These are phyloP conservation scores for Malassezia japonica DNA, from an alignment of 1,284 basidiomycete species.

Conservation along the genomic window DNA sequence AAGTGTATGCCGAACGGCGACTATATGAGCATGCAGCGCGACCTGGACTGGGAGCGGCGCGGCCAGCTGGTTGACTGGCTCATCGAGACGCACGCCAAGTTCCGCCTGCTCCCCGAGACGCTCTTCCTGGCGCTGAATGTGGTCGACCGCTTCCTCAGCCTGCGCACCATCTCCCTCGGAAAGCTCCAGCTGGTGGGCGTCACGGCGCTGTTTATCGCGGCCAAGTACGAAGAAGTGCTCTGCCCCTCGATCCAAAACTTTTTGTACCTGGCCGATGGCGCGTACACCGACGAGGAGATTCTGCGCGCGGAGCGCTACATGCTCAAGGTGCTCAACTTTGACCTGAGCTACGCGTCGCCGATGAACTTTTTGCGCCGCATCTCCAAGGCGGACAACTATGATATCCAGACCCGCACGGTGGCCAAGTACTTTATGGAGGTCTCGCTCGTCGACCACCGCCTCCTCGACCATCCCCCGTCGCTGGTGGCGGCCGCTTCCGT, in stretches of 20 bases:
- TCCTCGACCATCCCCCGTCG: slow-evolving; percentile 72
- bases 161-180: slow-evolving; percentile 75
- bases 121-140: slow-evolving; percentile 90
- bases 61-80: slow-evolving; percentile 94
- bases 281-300: slow-evolving; percentile 44
- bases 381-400: slow-evolving; percentile 51
- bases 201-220: slow-evolving; percentile 82
- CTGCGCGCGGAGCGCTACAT: slow-evolving; percentile 75
- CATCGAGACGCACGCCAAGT: slow-evolving; percentile 87
- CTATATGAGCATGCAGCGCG: slow-evolving; percentile 42
- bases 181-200: slow-evolving; percentile 93
- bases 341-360: slow-evolving; percentile 82
- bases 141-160: slow-evolving; percentile 89
- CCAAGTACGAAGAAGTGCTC: slow-evolving; percentile 93
- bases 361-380: slow-evolving; percentile 76
- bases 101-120: slow-evolving; percentile 87
- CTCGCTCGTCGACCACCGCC: slow-evolving; percentile 71
- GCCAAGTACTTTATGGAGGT: slow-evolving; percentile 77
- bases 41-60: slow-evolving; percentile 52
- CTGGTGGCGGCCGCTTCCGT: slow-evolving; percentile 77
- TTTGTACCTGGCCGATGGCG: slow-evolving; percentile 51
- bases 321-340: slow-evolving; percentile 81
- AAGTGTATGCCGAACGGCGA: slow-evolving; percentile 43
- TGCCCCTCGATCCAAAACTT: slow-evolving; percentile 82
- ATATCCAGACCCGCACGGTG: slow-evolving; percentile 78